These are phyloP conservation scores for Paramecium octaurelia DNA, from an alignment of 73 alveolate species.

Conservation along the genomic window DNA sequence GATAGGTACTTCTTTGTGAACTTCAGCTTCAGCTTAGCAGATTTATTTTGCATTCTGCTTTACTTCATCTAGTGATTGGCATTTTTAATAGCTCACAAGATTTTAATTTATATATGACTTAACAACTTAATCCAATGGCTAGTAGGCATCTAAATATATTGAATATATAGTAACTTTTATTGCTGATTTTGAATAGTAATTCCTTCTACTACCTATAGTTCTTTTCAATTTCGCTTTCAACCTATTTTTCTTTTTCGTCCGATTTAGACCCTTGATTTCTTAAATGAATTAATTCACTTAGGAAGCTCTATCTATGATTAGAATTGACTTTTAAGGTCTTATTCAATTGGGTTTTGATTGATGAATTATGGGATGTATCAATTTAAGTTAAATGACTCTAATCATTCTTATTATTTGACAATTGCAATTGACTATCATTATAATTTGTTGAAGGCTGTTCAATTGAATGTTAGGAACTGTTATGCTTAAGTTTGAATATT, in stretches of 20 bases:
- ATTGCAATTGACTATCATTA: not conserved
- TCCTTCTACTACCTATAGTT: not conserved
- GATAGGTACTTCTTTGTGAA: constrained; percentile 33
- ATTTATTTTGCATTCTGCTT: not conserved
- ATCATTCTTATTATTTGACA: not conserved
- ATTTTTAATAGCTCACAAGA: not conserved
- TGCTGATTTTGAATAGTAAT: not conserved
- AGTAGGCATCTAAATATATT: not conserved
- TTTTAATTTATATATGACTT: not conserved
- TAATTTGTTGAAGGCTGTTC: constrained; percentile 1
- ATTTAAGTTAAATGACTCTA: not conserved
- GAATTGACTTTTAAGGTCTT: not conserved
- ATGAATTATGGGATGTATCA: not conserved
- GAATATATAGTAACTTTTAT: not conserved
- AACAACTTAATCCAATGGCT: not conserved
- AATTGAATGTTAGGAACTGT: not conserved
- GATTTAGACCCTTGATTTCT: not conserved
- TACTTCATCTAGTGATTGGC: not conserved
- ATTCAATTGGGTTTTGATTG: not conserved
- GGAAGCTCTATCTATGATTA: not conserved
- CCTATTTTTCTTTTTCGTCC: not conserved
- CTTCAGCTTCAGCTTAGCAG: not conserved
- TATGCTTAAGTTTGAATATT: not conserved
- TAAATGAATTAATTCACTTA: not conserved
- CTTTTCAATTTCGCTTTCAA: not conserved